Percentiles rank a stretch among this genome's conserved stretches.
Conservation (phyloP, 2,329 filamentous ascomycete genomes). For the Talaromyces islandicus region DNA sequence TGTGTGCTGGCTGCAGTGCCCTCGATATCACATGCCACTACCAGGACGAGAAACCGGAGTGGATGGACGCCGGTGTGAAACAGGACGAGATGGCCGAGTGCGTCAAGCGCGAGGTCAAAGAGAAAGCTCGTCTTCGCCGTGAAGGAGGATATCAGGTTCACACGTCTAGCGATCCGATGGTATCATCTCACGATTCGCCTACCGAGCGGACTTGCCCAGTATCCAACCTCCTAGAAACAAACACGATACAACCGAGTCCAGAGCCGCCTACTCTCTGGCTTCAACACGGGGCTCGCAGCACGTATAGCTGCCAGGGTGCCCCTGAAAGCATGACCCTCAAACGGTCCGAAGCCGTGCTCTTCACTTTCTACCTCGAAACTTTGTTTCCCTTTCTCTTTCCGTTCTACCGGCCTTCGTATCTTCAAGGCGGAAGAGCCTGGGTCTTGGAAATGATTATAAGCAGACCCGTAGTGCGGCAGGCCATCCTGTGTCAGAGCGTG, state of each 20-base stretch:
- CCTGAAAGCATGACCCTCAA: not conserved
- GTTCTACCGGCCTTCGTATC: conserved; percentile 53
- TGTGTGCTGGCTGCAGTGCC: conserved; percentile 46
- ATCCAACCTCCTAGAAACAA: not conserved
- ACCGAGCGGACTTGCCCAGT: not conserved
- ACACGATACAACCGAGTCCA: not conserved
- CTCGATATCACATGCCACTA: conserved; percentile 56
- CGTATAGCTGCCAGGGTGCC: not conserved
- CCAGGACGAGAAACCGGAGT: conserved; percentile 48
- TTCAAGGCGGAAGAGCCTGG: conserved; percentile 56
- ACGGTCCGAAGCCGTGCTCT: conserved; percentile 23
- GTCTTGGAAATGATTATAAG: conserved; percentile 50
- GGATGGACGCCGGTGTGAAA: conserved; percentile 50
- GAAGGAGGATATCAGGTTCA: conserved; percentile 5
- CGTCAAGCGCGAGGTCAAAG: conserved; percentile 55
- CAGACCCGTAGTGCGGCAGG: conserved; percentile 8
- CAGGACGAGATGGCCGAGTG: conserved; percentile 47
- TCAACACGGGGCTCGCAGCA: conserved; percentile 1
- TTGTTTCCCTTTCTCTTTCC: conserved; percentile 59
- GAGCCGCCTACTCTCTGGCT: not conserved
- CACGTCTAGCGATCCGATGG: not conserved
- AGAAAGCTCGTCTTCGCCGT: conserved; percentile 43
- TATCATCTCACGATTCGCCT: not conserved
- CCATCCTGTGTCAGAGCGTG: conserved; percentile 48
- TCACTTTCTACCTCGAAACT: conserved; percentile 58